These are phyloP conservation scores for Silene latifolia DNA, from an alignment of 148 eudicot species.

Conservation along the genomic window DNA sequence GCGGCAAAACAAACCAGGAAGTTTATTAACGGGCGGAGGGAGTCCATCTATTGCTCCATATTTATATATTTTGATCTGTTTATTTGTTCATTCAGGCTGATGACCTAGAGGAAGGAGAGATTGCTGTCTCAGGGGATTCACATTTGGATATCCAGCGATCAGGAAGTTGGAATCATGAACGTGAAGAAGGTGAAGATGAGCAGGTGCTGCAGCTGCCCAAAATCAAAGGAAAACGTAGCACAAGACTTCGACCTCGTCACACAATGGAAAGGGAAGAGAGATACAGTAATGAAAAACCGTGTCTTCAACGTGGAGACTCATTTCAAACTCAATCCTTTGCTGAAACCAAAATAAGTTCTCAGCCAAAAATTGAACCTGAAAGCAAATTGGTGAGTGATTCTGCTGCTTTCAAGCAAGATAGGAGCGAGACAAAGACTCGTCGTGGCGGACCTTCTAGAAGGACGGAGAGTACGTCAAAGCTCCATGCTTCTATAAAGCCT, in stretches of 20 bases:
- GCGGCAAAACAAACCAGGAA: neutral
- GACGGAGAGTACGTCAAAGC: conserved; percentile 47
- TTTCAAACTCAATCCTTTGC: conserved; percentile 50
- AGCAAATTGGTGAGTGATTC: conserved; percentile 45
- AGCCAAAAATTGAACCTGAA: conserved; percentile 42
- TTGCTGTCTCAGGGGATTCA: conserved; percentile 81
- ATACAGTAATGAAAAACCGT: conserved; percentile 44
- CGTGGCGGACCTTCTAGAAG: conserved; percentile 52
- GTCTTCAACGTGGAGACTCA: conserved; percentile 55
- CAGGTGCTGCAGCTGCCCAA: conserved; percentile 92
- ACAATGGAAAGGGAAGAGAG: conserved; percentile 59
- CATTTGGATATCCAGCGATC: conserved; percentile 85
- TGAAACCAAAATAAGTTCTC: conserved; percentile 49
- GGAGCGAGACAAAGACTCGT: conserved; percentile 46
- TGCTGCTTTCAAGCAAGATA: conserved; percentile 42
- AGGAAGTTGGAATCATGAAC: conserved; percentile 92
- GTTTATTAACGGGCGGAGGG: neutral
- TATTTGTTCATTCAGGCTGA: conserved; percentile 50
- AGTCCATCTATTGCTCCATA: neutral
- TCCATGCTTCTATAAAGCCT: conserved; percentile 49
- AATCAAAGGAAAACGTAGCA: conserved; percentile 84
- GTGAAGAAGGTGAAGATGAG: conserved; percentile 92
- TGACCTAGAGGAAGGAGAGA: conserved; percentile 94
- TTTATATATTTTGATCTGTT: conserved; percentile 6
- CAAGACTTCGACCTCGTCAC: conserved; percentile 65